A percentile compares a stretch with the other conserved stretches of the same genome.
Conservation (phyloP, 1,139 yeast species). For the Pichia sp. region DNA sequence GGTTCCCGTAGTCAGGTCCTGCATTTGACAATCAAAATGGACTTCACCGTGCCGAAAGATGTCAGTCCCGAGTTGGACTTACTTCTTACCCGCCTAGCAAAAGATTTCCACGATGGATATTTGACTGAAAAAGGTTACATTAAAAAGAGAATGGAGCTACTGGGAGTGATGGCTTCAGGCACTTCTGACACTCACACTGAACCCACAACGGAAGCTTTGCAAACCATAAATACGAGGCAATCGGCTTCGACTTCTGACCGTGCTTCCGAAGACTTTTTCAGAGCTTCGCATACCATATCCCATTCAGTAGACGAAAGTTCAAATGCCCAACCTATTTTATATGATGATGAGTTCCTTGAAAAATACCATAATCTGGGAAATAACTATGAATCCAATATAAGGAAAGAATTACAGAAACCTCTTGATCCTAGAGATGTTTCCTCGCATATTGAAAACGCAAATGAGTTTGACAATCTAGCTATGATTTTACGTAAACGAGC, state of each 20-base stretch:
- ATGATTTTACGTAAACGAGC: constrained; percentile 73
- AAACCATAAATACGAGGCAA: not conserved
- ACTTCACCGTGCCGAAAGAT: constrained; percentile 40
- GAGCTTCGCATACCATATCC: constrained; percentile 6
- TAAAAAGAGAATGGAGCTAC: constrained; percentile 45
- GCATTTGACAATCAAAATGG: constrained; percentile 26
- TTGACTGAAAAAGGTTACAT: constrained; percentile 65
- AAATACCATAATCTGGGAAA: constrained; percentile 12
- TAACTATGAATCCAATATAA: constrained; percentile 11
- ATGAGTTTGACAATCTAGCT: constrained; percentile 55
- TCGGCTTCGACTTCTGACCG: constrained; percentile 3
- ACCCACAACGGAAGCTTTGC: not conserved
- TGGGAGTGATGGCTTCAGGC: constrained; percentile 11
- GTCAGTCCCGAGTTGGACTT: constrained; percentile 35
- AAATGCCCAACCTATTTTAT: constrained; percentile 9
- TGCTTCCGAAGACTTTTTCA: constrained; percentile 16
- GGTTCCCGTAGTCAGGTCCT: not conserved
- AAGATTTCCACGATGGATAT: constrained; percentile 59
- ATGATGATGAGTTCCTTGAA: constrained; percentile 11
- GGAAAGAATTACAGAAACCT: constrained; percentile 45
- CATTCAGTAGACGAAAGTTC: constrained; percentile 15
- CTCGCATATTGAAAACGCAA: constrained; percentile 29
- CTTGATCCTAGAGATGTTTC: constrained; percentile 53
- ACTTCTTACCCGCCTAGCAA: constrained; percentile 40
- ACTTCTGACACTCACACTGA: not conserved